Percentiles rank a stretch among this genome's conserved stretches.
Conservation (phyloP, 1,139 yeast species). For the Diutina ranongensis region DNA sequence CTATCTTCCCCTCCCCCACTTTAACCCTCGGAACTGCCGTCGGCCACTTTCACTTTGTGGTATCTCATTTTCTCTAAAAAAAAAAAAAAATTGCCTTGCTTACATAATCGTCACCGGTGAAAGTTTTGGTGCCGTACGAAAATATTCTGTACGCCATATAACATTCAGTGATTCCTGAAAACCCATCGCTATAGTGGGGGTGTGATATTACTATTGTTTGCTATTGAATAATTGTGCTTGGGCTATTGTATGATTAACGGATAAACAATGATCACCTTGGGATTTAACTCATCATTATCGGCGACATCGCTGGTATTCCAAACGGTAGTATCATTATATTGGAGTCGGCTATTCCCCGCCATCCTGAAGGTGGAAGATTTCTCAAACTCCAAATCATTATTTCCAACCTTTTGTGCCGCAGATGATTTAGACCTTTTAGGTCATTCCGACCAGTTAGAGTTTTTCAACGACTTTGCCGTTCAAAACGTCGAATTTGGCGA, state of each 20-base stretch:
- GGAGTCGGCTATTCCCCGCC: conserved; percentile 3
- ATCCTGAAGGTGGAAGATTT: not conserved
- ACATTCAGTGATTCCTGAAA: not conserved
- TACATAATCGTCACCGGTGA: not conserved
- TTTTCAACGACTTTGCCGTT: conserved; percentile 1
- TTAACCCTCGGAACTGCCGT: too few species aligned
- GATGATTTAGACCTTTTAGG: conserved; percentile 2
- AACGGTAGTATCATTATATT: not conserved
- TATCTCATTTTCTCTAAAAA: too few species aligned
- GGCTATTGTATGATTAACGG: not conserved
- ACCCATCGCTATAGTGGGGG: too few species aligned
- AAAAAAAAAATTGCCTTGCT: not conserved
- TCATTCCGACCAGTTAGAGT: not conserved
- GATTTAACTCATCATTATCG: not conserved
- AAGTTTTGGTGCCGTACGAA: conserved; percentile 6
- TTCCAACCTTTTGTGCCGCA: conserved; percentile 3
- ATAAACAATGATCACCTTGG: not conserved
- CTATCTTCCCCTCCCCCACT: too few species aligned
- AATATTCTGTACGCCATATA: not conserved
- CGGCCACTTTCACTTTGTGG: too few species aligned
- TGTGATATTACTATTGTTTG: too few species aligned
- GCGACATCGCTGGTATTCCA: not conserved
- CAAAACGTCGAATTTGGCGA: conserved; percentile 4
- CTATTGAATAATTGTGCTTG: too few species aligned
- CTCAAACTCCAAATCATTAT: not conserved